Evolutionary conservation across 345 rosid genomes (phyloP), one percentile per base, ranked within the genome.

Genomic region (Eucalyptus tenuipes): DNA sequence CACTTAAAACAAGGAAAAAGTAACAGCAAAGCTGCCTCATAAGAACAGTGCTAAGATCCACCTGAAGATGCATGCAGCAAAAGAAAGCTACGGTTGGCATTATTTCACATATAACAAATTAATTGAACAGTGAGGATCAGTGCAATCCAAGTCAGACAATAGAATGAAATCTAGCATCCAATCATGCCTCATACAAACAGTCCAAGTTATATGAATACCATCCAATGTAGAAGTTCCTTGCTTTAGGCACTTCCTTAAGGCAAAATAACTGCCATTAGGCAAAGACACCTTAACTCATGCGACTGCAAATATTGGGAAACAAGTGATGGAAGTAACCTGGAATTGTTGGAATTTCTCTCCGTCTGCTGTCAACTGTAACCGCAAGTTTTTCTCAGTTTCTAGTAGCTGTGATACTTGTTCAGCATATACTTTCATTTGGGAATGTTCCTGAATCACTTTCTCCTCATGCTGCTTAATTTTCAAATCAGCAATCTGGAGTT

Each of bases 301-400:
- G 27, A 75, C 45, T 75, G 14, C 45, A 20, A 75, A 7, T 75
- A 22, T 20, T 75, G 82, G 47, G 75, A 87, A 68, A 91, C 88
- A 88, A 64, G 66, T 37, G 27, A 75, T 37, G 10, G 14, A 37
- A 27, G 31, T 85, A 50, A 97, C 99, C 98, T 97, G 99, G 90
- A 97, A 96, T 87, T 96, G 97, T 91, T 95, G 99, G 90, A 97
- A 97, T 87, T 97, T 97, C 88, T 96, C 99, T 89, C 99, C 99
- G 87, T 97, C 99, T 52, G 97, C 94, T 33, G 98, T 96, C 92
- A 96, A 92, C 92, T 96, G 98, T 92, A 92, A 68, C 88, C 98
- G 96, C 92, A 97, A 93, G 88, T 92, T 94, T 89, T 97, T 96
- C 94, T 96, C 99, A 5, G 99, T 97, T 48, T 95, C 93, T 91